Percentiles rank a stretch among this genome's conserved stretches.
phyloP scores from a whole-genome alignment of 1,139 yeast genomes.

The Yamadazyma pseudoaaseri region DNA sequence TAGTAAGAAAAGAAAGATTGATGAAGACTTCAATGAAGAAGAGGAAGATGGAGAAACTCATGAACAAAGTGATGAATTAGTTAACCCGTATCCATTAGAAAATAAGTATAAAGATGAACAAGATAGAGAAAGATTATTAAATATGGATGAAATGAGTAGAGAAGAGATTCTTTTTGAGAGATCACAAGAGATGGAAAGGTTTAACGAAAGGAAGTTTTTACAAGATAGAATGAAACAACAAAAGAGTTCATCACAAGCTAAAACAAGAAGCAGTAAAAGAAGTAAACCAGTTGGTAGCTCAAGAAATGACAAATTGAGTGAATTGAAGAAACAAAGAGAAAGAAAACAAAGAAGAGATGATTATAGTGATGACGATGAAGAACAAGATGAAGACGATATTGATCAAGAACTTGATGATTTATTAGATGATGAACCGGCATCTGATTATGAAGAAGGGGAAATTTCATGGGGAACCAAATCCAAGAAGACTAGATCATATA shows the following conservation, averaged over 20 bases:
- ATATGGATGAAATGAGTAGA: conserved; percentile 87
- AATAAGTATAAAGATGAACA: conserved; percentile 84
- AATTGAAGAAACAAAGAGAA: conserved; percentile 83
- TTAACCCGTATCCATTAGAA: conserved; percentile 86
- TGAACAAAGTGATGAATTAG: conserved; percentile 31
- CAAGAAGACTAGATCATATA: conserved; percentile 21
- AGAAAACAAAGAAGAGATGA: conserved; percentile 45
- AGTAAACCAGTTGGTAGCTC: conserved; percentile 27
- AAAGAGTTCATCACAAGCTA: conserved; percentile 28
- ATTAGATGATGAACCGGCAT: conserved; percentile 29
- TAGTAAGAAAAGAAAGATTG: conserved; percentile 12
- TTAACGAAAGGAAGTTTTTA: conserved; percentile 76
- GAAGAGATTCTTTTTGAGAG: conserved; percentile 91
- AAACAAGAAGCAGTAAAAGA: conserved; percentile 26
- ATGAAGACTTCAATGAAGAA: conserved; percentile 27
- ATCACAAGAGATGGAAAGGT: conserved; percentile 85
- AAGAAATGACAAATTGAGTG: conserved; percentile 63
- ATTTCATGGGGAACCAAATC: conserved; percentile 53
- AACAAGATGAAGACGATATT: conserved; percentile 31
- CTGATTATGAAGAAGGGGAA: conserved; percentile 39
- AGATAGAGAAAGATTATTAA: conserved; percentile 66
- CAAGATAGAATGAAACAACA: conserved; percentile 75
- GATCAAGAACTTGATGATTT: conserved; percentile 44
- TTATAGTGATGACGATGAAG: conserved; percentile 44
- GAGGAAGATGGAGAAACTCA: conserved; percentile 23